Conservation (phyloP, 306 rosid species). For the Lathyrus oleraceus region DNA sequence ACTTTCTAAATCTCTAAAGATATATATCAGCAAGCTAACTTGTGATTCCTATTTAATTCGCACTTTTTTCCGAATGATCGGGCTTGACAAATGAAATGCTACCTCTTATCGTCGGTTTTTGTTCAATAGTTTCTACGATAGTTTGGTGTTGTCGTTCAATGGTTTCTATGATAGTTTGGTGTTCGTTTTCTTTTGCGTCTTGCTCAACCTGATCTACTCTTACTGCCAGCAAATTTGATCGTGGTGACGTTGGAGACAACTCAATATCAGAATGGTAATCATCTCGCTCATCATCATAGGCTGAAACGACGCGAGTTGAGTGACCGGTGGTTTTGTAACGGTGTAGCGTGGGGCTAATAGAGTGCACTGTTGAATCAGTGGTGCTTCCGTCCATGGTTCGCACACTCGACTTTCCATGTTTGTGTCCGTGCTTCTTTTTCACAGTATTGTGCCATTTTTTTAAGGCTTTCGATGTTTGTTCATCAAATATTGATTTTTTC, state of each 20-base stretch:
- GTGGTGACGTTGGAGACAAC: slow-evolving; percentile 41
- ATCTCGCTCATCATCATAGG: slow-evolving; percentile 47
- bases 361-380: slow-evolving; percentile 38
- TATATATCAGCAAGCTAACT: background rate
- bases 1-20: slow-evolving; percentile 7
- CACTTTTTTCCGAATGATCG: slow-evolving; percentile 22
- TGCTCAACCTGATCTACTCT: slow-evolving; percentile 52
- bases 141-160: slow-evolving; percentile 12
- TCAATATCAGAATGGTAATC: slow-evolving; percentile 52
- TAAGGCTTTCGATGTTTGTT: slow-evolving; percentile 86
- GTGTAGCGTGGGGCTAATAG: slow-evolving; percentile 50
- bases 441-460: slow-evolving; percentile 80
- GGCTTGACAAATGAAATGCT: slow-evolving; percentile 50
- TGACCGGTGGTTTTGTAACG: slow-evolving; percentile 78
- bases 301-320: slow-evolving; percentile 47
- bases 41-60: slow-evolving; percentile 12
- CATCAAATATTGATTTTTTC: slow-evolving; percentile 87
- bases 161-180: slow-evolving; percentile 29
- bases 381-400: slow-evolving; percentile 54
- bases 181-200: slow-evolving; percentile 33
- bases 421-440: slow-evolving; percentile 58
- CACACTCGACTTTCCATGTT: slow-evolving; percentile 43
- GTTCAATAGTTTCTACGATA: too few species aligned
- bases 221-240: slow-evolving; percentile 36
- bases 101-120: slow-evolving; percentile 23